Base-by-base conservation (phyloP, 176 grass and related monocot species). In the Musa itinerans region DNA sequence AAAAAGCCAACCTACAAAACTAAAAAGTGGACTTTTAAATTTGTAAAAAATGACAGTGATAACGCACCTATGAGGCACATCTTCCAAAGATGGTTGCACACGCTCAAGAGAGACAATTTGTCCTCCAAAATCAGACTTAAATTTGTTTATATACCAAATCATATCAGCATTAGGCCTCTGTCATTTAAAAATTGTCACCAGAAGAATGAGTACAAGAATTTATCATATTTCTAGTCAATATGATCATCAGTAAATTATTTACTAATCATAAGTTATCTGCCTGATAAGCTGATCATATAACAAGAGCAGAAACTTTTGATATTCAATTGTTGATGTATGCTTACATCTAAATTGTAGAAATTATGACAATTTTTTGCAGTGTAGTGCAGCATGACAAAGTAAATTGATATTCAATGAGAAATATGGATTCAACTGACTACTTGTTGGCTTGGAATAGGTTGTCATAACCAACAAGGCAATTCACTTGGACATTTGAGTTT, bases 121-220 rank as follows among this genome's bases (percentile, higher is more conserved):
- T 67, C 82, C 90, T 72, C 93, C 90, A 78, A 97, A 97, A 85
- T 97, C 90, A 82, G 88, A 93, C 81, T 97, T 97, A 66, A 97
- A 97, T 83, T 97, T 97, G 81, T 93, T 97, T 62, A 97, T 89
- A 84, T 87, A 93, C 76, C 85, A 90, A 54, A 93, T 81, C 94
- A 97, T 93, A 80, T 97, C 94, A 55, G 84, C 86, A 84, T 85
- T 81, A 72, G 90, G 94, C 49, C 86, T 89, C 90, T 97, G 86
- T 68, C 17, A 88, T 15, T 29, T 71, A 76, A 83, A 82, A 83
- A 74, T 66, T 54, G 51, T 83, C 50, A 15, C 4, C 69, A 76
- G 57, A 76, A 48, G 19, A 12, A 80, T 71, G 61, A 69, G 54
- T 65, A 82, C 34, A 77, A 72, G 17, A 78, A 52, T 58, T 24